Percentiles rank a stretch among this genome's conserved stretches.
These are phyloP conservation scores for Zostera marina DNA, from an alignment of 116 monocot species.

Conservation along the genomic window DNA sequence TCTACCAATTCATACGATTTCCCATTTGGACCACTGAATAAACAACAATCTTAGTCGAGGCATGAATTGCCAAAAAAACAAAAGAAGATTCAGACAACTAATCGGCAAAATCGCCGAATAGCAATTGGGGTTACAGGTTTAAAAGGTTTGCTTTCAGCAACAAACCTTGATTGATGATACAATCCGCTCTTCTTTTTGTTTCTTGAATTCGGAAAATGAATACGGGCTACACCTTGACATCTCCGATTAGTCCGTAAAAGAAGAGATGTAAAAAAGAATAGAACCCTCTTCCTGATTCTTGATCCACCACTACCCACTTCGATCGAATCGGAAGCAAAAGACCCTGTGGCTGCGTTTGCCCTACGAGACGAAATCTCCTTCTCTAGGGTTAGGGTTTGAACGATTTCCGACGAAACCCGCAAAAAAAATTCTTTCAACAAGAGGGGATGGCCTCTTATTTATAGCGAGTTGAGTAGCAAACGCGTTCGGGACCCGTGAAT, in stretches of 20 bases:
- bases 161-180: constrained; percentile 3
- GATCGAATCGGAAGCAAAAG: too few species aligned
- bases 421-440: background rate
- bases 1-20: too few species aligned
- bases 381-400: constrained; percentile 1
- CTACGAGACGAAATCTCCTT: background rate
- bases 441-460: background rate
- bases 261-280: too few species aligned
- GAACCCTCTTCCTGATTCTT: too few species aligned
- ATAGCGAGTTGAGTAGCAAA: background rate
- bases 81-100: too few species aligned
- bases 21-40: too few species aligned
- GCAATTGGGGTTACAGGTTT: constrained; percentile 1
- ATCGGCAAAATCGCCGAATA: background rate
- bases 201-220: background rate
- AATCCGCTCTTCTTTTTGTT: background rate
- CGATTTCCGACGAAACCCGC: background rate
- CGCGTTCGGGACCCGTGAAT: background rate
- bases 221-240: constrained; percentile 2
- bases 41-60: background rate
- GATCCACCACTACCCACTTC: too few species aligned
- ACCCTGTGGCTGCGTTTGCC: too few species aligned
- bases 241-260: background rate
- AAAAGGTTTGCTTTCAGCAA: background rate
- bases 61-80: background rate